Evolutionary conservation across 192 early-diverging fungal species (phyloP).

Genomic region (Linnemannia schmuckeri): DNA sequence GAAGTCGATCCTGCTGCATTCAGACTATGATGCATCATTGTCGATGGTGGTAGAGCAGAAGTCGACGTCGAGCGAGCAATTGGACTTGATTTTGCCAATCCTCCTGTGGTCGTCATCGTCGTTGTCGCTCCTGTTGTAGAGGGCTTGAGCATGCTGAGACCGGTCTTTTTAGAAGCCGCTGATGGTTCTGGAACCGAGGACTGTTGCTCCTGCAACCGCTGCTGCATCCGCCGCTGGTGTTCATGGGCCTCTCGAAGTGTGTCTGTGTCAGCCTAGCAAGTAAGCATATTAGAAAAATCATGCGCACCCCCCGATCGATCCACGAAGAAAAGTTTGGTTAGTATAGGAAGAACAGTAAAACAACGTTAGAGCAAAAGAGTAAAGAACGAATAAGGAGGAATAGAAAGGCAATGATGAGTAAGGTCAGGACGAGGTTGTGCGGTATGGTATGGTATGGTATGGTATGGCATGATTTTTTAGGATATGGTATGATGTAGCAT

Average conservation of each 20-base stretch:
- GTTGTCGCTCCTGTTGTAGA: background rate
- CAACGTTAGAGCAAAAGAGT: background rate
- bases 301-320: background rate
- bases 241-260: slow-evolving; percentile 47
- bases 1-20: background rate
- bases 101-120: background rate
- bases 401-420: background rate
- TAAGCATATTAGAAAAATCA: background rate
- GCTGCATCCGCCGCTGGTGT: slow-evolving; percentile 27
- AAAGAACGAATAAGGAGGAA: background rate
- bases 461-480: background rate
- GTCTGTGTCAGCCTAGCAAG: slow-evolving; percentile 37
- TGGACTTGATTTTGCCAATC: background rate
- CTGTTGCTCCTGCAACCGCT: slow-evolving; percentile 27
- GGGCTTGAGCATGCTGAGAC: background rate
- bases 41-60: slow-evolving; percentile 24
- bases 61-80: slow-evolving; percentile 28
- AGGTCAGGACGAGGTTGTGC: background rate
- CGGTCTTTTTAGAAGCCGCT: background rate
- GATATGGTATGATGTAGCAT: background rate
- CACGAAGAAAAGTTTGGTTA: background rate
- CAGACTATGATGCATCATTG: background rate
- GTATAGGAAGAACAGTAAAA: background rate
- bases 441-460: background rate
- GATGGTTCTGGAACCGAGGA: background rate